These are phyloP conservation scores for Neurospora sp. DNA, from an alignment of 495 filamentous ascomycete species.

Conservation along the genomic window DNA sequence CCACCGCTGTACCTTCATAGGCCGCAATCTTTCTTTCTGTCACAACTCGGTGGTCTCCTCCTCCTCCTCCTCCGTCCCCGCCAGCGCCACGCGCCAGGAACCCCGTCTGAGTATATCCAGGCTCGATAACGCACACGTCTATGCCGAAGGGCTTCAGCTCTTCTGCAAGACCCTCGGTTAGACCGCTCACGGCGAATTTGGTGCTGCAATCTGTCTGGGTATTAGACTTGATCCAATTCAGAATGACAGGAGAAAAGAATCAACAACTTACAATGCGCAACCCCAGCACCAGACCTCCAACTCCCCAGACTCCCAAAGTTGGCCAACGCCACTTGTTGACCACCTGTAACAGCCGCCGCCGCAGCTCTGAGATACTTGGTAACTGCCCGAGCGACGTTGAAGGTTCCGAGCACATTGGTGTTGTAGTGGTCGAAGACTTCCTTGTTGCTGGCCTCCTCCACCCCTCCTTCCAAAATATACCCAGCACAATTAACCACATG, in stretches of 20 bases:
- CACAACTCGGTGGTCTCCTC: slow-evolving; percentile 13
- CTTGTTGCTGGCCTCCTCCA: slow-evolving; percentile 30
- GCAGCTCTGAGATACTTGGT: slow-evolving; percentile 35
- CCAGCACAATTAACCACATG: slow-evolving; percentile 32
- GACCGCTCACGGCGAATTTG: slow-evolving; percentile 35
- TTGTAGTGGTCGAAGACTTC: slow-evolving; percentile 31
- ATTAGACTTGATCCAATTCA: not conserved
- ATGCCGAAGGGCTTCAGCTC: slow-evolving; percentile 38
- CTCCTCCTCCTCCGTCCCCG: slow-evolving; percentile 1
- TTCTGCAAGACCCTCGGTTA: slow-evolving; percentile 28
- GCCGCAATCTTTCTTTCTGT: slow-evolving; percentile 21
- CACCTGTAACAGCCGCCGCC: slow-evolving; percentile 8
- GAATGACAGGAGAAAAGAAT: not conserved
- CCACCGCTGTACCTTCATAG: slow-evolving; percentile 19
- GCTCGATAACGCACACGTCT: slow-evolving; percentile 35
- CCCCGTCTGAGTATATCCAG: slow-evolving; percentile 34
- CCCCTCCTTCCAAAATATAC: slow-evolving; percentile 25
- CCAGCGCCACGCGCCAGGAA: slow-evolving; percentile 13
- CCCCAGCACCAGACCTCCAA: slow-evolving; percentile 20
- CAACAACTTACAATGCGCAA: slow-evolving; percentile 22
- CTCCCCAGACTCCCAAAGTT: slow-evolving; percentile 35
- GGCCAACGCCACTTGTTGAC: slow-evolving; percentile 27
- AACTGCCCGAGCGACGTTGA: slow-evolving; percentile 32
- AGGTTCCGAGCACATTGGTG: slow-evolving; percentile 41
- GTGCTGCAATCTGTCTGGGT: slow-evolving; percentile 24